Conservation (phyloP, 345 rosid genomes). For the Bruguiera sexangula region DNA sequence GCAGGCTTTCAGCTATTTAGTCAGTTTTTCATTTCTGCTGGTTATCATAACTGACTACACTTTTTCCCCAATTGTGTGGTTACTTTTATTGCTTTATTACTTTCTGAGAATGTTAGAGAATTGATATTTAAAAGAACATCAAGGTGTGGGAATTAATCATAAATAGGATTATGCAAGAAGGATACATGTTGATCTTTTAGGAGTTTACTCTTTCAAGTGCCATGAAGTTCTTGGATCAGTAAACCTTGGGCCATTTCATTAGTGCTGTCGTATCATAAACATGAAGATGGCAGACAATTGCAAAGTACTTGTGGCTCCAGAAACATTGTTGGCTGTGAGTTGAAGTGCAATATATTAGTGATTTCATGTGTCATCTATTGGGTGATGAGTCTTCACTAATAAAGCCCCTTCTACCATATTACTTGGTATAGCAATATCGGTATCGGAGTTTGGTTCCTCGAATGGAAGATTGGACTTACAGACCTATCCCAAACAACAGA, state of each 20-base stretch:
- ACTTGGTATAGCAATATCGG: conserved; percentile 37
- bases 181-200: neutral
- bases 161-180: neutral
- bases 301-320: neutral
- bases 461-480: neutral
- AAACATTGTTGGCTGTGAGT: neutral
- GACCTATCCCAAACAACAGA: no score
- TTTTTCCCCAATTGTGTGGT: conserved; percentile 6
- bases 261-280: conserved; percentile 21
- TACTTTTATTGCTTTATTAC: conserved; percentile 27
- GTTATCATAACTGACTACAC: conserved; percentile 16
- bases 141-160: neutral
- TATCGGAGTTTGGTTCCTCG: conserved; percentile 5
- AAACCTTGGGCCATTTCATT: conserved; percentile 1
- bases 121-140: neutral
- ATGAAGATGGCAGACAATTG: conserved; percentile 18
- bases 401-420: conserved; percentile 22
- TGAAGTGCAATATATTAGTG: neutral
- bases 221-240: neutral
- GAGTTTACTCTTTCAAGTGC: neutral
- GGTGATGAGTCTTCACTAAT: neutral
- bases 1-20: conserved; percentile 16
- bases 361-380: neutral
- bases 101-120: neutral
- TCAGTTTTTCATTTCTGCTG: conserved; percentile 11